Conservation (phyloP, 2,329 filamentous ascomycete species). For the Ceratocystis eucalypticola region DNA sequence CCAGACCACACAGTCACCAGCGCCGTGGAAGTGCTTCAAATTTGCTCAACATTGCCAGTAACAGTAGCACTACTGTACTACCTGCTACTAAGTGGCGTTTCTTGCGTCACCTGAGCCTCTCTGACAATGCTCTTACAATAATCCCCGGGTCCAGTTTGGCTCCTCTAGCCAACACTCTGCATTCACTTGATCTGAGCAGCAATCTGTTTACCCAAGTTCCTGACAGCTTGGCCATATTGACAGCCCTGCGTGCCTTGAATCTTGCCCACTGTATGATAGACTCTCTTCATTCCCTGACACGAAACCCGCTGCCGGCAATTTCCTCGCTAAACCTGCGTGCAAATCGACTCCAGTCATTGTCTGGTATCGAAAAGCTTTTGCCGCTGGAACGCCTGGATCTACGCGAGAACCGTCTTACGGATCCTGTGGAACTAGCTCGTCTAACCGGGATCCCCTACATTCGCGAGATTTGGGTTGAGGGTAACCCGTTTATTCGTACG, state of each 20-base stretch:
- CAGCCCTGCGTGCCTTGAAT: slow-evolving; percentile 81
- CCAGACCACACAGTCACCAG: slow-evolving; percentile 35
- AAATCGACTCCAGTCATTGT: slow-evolving; percentile 75
- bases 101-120: slow-evolving; percentile 75
- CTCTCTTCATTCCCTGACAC: slow-evolving; percentile 72
- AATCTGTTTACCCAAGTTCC: slow-evolving; percentile 93
- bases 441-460: slow-evolving; percentile 85
- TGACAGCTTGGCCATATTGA: slow-evolving; percentile 73
- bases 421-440: slow-evolving; percentile 79
- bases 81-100: slow-evolving; percentile 90
- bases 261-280: slow-evolving; percentile 97
- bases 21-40: slow-evolving; percentile 63
- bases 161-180: slow-evolving; percentile 74
- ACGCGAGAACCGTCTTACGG: slow-evolving; percentile 78
- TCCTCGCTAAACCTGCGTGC: slow-evolving; percentile 81
- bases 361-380: slow-evolving; percentile 76
- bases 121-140: slow-evolving; percentile 78
- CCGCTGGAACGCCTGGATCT: slow-evolving; percentile 84
- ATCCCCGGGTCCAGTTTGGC: slow-evolving; percentile 62
- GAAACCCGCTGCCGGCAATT: slow-evolving; percentile 81
- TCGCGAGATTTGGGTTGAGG: slow-evolving; percentile 79
- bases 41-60: slow-evolving; percentile 47
- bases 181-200: slow-evolving; percentile 81
- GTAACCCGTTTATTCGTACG: slow-evolving; percentile 82
- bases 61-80: slow-evolving; percentile 34